These are phyloP conservation scores for Lasiosphaeriaceae sp. DNA, from an alignment of 495 filamentous ascomycete species.

Conservation along the genomic window DNA sequence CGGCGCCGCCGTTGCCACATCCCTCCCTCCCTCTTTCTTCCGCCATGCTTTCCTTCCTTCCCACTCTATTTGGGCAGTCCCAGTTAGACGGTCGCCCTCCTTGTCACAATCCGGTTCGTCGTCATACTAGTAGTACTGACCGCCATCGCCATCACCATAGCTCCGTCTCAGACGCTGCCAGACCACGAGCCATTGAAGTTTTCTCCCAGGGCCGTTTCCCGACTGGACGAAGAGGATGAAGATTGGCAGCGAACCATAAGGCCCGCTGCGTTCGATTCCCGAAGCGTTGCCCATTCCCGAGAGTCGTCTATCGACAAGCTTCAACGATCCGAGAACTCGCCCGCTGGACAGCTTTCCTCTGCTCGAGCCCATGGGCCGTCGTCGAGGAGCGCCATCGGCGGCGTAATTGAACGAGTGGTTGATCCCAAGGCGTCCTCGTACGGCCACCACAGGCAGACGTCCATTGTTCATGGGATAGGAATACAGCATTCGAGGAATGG, in stretches of 20 bases:
- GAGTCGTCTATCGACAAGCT: slow-evolving; percentile 48
- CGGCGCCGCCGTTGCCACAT: not conserved
- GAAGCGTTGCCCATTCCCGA: slow-evolving; percentile 44
- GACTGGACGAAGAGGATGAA: slow-evolving; percentile 40
- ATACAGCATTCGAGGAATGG: slow-evolving; percentile 91
- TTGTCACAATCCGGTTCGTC: too few relatives aligned
- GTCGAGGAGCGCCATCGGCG: slow-evolving; percentile 41
- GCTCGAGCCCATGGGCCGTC: slow-evolving; percentile 32
- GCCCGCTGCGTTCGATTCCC: slow-evolving; percentile 29
- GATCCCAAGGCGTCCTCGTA: slow-evolving; percentile 56
- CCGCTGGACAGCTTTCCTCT: slow-evolving; percentile 25
- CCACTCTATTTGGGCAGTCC: too few relatives aligned
- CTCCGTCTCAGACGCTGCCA: slow-evolving; percentile 51
- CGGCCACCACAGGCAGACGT: slow-evolving; percentile 88
- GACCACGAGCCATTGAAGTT: slow-evolving; percentile 46
- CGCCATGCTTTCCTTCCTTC: not conserved
- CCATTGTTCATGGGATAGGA: slow-evolving; percentile 88
- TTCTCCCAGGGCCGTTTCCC: slow-evolving; percentile 37
- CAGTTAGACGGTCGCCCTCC: too few relatives aligned
- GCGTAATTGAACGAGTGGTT: slow-evolving; percentile 59
- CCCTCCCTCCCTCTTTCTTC: too few relatives aligned
- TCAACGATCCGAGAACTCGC: slow-evolving; percentile 49
- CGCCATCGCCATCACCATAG: slow-evolving; percentile 22
- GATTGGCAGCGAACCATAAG: slow-evolving; percentile 45
- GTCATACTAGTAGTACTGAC: slow-evolving; percentile 14